Base-by-base conservation (phyloP, 306 rosid genomes). In the Ammopiptanthus mongolicus region DNA sequence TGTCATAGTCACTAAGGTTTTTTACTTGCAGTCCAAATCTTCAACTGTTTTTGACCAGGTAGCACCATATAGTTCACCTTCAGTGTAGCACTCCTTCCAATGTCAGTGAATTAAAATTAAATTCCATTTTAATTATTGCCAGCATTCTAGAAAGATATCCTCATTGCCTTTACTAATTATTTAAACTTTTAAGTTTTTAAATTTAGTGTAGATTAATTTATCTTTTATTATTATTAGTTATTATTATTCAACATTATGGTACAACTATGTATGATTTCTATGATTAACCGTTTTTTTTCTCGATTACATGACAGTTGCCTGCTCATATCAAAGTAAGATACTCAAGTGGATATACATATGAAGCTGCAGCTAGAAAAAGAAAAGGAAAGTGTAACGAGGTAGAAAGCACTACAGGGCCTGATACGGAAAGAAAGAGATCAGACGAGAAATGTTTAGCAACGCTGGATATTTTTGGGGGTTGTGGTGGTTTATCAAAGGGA, bases 401-500 rank as follows among this genome's bases (percentile, higher is more conserved):
- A 75, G 98, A 88, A 76, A 64, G 19, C 59, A 47, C 41, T 78
- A 51, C 83, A 50, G 96, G 79, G 67, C 59, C 39, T 25, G 87
- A 78, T 17, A 79, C 66, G 19, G 87, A 78, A 71, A 78, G 36
- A 33, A 86, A 75, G 25, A 60, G 69, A 50, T 67, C 74, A 14
- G 69, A 65, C 69, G 86, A 84, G 42, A 85, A 82, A 28, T 64
- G 85, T 56, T 84, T 95, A 75, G 87, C 91, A 51, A 95, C 99
- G 36, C 77, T 95, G 57, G 97, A 95, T 82, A 92, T 92, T 75
- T 95, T 95, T 89, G 97, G 97, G 1, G 97, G 99, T 0, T 95
- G 99, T 78, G 99, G 97, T 73, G 99, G 99, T 63, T 80, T 95
- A 69, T 95, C 99, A 18, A 87, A 95, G 80, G 99, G 99, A 23